These are phyloP conservation scores for Cydonia oblonga DNA, from an alignment of 331 rosid genomes.

Conservation along the genomic window DNA sequence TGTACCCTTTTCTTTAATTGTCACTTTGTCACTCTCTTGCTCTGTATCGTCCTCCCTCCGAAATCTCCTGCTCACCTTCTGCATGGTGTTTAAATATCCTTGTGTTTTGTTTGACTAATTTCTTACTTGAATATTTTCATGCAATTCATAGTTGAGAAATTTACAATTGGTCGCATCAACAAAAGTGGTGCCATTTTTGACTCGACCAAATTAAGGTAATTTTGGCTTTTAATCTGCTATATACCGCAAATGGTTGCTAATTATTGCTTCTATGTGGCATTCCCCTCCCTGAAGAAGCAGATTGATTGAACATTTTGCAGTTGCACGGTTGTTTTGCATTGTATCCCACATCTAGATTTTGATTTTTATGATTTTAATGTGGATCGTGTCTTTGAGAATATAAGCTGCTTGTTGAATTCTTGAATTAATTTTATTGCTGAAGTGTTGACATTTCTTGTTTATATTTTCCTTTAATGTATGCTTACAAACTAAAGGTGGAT, in stretches of 20 bases:
- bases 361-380: not conserved
- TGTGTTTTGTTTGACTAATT: not conserved
- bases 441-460: not conserved
- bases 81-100: not conserved
- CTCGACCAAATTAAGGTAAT: constrained; percentile 69
- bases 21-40: not conserved
- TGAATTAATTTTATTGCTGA: not conserved
- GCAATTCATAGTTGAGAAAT: constrained; percentile 63
- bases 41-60: too few relatives aligned
- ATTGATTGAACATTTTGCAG: not conserved
- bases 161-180: constrained; percentile 73
- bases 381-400: not conserved
- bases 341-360: not conserved
- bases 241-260: not conserved
- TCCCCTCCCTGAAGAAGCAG: constrained; percentile 1
- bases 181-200: constrained; percentile 93
- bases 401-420: constrained; percentile 8
- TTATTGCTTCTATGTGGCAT: not conserved
- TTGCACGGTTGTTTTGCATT: not conserved
- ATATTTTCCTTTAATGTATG: not conserved
- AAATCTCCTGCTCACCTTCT: not conserved
- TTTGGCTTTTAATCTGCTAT: not conserved
- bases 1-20: too few relatives aligned
- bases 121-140: constrained; percentile 17
- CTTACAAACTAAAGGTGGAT: constrained; percentile 59